phyloP scores from a whole-genome alignment of 768 basidiomycete genomes.

The Tylopilus felleus region DNA sequence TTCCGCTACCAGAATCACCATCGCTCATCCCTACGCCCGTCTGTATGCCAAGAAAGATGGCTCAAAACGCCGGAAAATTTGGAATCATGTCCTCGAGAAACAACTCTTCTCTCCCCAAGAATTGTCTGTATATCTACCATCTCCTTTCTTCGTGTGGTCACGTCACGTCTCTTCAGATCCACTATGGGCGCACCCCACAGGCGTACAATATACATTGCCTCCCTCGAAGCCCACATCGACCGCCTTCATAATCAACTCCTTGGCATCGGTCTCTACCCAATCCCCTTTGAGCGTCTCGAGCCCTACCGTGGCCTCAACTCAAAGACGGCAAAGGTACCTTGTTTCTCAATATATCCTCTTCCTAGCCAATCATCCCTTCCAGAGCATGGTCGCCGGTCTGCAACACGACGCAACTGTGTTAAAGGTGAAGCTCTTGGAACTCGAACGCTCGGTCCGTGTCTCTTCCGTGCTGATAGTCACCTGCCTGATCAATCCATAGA shows the following conservation, averaged over 20 bases:
- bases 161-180: slow-evolving; percentile 38
- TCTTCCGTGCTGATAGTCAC: not conserved
- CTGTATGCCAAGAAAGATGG: slow-evolving; percentile 62
- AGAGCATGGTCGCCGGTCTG: slow-evolving; percentile 75
- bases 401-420: slow-evolving; percentile 60
- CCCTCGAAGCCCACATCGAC: slow-evolving; percentile 72
- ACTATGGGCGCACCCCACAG: slow-evolving; percentile 65
- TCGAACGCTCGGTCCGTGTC: slow-evolving; percentile 56
- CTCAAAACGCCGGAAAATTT: slow-evolving; percentile 67
- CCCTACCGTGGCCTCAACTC: slow-evolving; percentile 69
- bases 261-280: slow-evolving; percentile 51
- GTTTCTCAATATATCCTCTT: not conserved
- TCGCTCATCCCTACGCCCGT: slow-evolving; percentile 68
- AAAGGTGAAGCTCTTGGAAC: slow-evolving; percentile 62
- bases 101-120: slow-evolving; percentile 64
- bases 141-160: not conserved
- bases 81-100: slow-evolving; percentile 78
- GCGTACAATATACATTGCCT: slow-evolving; percentile 68
- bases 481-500: slow-evolving; percentile 12
- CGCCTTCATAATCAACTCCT: slow-evolving; percentile 58
- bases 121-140: slow-evolving; percentile 41
- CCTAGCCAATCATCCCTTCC: not conserved
- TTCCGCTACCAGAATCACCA: slow-evolving; percentile 28
- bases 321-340: slow-evolving; percentile 66
- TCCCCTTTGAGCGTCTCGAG: slow-evolving; percentile 53